These are phyloP conservation scores for Austroboletus niveus DNA, from an alignment of 1,284 basidiomycete genomes.

Conservation along the genomic window DNA sequence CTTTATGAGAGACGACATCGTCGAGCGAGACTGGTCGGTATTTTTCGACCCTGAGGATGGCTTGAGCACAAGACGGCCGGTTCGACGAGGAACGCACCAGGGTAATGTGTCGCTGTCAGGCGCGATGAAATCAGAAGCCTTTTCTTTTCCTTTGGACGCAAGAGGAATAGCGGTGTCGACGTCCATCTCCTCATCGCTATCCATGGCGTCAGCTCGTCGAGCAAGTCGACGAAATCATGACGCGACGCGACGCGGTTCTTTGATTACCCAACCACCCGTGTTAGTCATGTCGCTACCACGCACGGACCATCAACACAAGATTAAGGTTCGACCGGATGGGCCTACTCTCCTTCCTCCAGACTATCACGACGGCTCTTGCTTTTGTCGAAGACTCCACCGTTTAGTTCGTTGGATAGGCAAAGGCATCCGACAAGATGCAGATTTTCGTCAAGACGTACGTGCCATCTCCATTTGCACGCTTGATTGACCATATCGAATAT, in stretches of 20 bases:
- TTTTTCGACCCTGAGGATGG: constrained; percentile 82
- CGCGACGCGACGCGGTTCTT: constrained; percentile 26
- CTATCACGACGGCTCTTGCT: constrained; percentile 47
- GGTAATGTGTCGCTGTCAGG: constrained; percentile 65
- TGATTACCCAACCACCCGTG: constrained; percentile 6
- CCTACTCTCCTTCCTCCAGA: constrained; percentile 20
- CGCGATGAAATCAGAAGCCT: constrained; percentile 45
- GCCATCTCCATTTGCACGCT: too few relatives aligned
- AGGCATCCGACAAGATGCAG: constrained; percentile 78
- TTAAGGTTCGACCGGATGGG: constrained; percentile 25
- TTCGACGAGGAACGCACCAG: constrained; percentile 48
- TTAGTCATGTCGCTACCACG: constrained; percentile 30
- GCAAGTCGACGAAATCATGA: background rate
- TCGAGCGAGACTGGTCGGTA: constrained; percentile 86
- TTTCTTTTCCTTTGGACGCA: constrained; percentile 64
- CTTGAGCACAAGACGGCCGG: background rate
- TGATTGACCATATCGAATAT: too few relatives aligned
- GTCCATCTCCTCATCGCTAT: constrained; percentile 55
- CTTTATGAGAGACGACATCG: constrained; percentile 93
- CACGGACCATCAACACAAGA: constrained; percentile 46
- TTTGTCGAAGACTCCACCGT: constrained; percentile 88
- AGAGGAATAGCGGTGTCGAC: constrained; percentile 35
- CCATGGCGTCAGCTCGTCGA: constrained; percentile 38
- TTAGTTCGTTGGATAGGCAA: constrained; percentile 80
- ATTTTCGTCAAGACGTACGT: constrained; percentile 93